phyloP scores from a whole-genome alignment of 768 basidiomycete genomes.

The Suillus placidus region DNA sequence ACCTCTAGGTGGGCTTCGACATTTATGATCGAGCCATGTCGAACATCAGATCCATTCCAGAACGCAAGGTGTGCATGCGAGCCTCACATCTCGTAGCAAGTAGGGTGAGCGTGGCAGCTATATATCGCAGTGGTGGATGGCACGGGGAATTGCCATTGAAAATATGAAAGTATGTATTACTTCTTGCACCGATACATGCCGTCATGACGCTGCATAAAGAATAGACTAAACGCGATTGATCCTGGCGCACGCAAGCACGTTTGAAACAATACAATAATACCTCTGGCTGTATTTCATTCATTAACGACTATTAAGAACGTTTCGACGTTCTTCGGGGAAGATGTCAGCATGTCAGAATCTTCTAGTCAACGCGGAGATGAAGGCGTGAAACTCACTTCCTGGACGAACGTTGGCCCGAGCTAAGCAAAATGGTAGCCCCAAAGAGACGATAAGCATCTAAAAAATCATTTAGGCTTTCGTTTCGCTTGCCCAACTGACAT shows the following conservation, averaged over 20 bases:
- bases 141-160: neutral
- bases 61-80: neutral
- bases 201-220: too few species aligned
- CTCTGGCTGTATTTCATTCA: neutral
- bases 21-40: neutral
- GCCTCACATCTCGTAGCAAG: neutral
- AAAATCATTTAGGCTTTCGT: neutral
- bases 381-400: neutral
- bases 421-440: neutral
- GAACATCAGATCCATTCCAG: neutral
- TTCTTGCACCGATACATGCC: neutral
- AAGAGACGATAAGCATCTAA: neutral
- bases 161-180: neutral
- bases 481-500: neutral
- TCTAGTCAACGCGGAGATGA: constrained; percentile 8
- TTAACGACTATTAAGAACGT: neutral
- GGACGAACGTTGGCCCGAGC: neutral
- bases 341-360: constrained; percentile 1
- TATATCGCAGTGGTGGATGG: neutral
- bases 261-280: neutral
- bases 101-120: neutral
- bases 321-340: neutral
- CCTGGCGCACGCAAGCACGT: neutral
- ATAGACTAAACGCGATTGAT: neutral
- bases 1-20: constrained; percentile 3